Conservation (phyloP, 2,329 filamentous ascomycete species). For the Fusarium aywerte region DNA sequence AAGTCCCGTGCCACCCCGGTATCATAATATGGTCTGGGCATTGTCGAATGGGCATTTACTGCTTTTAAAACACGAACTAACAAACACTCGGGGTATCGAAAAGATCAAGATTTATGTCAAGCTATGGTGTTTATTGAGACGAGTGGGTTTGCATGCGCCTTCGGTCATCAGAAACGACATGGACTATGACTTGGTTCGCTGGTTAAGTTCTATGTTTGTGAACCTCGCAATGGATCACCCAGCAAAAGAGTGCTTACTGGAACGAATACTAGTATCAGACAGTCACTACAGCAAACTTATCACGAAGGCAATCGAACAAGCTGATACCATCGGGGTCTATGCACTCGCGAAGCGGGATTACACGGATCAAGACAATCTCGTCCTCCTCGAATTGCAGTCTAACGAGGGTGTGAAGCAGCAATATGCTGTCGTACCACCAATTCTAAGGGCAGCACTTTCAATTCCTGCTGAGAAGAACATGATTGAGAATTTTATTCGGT, state of each 20-base stretch:
- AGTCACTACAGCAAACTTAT: neutral
- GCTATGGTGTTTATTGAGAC: neutral
- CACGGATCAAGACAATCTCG: neutral
- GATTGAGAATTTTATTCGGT: neutral
- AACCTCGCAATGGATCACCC: neutral
- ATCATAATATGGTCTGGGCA: neutral
- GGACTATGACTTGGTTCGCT: neutral
- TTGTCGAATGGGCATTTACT: neutral
- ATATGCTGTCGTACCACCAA: accelerated
- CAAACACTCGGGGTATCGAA: neutral
- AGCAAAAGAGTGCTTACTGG: neutral
- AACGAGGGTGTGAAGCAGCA: neutral
- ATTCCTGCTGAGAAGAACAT: neutral
- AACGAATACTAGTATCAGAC: neutral
- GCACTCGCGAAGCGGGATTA: neutral
- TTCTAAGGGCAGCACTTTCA: neutral
- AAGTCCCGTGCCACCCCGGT: neutral
- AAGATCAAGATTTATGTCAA: neutral
- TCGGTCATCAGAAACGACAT: neutral
- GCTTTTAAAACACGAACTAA: neutral
- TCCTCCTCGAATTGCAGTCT: neutral
- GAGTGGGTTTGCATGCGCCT: neutral
- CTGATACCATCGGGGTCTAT: neutral
- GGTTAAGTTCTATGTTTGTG: neutral
- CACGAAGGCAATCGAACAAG: neutral